Conservation (phyloP, 1,284 basidiomycete genomes). For the Cutaneotrichosporon dermatis region DNA sequence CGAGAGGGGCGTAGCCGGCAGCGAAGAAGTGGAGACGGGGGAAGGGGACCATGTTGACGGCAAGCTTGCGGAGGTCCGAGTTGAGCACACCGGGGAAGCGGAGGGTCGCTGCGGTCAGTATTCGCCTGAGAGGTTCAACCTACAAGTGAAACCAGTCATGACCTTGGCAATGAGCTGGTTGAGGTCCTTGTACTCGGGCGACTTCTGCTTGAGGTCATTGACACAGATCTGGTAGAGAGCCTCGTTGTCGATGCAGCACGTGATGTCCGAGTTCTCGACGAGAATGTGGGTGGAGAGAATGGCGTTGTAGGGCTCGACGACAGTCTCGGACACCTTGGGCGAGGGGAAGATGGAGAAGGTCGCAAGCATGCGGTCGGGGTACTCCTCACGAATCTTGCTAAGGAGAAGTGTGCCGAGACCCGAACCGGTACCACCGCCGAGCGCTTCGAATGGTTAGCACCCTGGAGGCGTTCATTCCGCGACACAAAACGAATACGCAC, state of each 20-base stretch:
- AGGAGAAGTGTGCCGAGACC: constrained; percentile 78
- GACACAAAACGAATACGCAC: constrained; percentile 16
- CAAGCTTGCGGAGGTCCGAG: constrained; percentile 88
- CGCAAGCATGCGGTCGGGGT: constrained; percentile 85
- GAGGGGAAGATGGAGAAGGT: constrained; percentile 90
- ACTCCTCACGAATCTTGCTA: constrained; percentile 85
- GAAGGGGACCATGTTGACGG: constrained; percentile 88
- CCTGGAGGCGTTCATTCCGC: no score
- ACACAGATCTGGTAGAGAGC: constrained; percentile 84
- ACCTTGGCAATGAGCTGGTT: constrained; percentile 63
- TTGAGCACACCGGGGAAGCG: constrained; percentile 83
- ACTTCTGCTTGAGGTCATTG: constrained; percentile 67
- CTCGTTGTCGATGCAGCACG: constrained; percentile 82
- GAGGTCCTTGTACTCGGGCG: constrained; percentile 68
- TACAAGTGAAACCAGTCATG: constrained; percentile 37
- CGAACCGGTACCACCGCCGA: constrained; percentile 89
- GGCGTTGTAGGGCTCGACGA: constrained; percentile 88
- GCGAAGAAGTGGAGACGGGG: constrained; percentile 89
- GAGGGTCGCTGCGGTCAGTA: constrained; percentile 2
- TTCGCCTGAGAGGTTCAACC: no score
- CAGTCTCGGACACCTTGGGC: constrained; percentile 91
- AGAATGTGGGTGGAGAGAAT: constrained; percentile 86
- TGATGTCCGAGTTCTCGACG: constrained; percentile 83
- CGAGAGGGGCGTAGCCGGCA: constrained; percentile 79
- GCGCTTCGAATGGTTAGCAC: constrained; percentile 44